Evolutionary conservation across 1,139 yeast species (phyloP), one percentile per base, ranked within the genome.

Genomic region (Suhomyces choctaworum): DNA sequence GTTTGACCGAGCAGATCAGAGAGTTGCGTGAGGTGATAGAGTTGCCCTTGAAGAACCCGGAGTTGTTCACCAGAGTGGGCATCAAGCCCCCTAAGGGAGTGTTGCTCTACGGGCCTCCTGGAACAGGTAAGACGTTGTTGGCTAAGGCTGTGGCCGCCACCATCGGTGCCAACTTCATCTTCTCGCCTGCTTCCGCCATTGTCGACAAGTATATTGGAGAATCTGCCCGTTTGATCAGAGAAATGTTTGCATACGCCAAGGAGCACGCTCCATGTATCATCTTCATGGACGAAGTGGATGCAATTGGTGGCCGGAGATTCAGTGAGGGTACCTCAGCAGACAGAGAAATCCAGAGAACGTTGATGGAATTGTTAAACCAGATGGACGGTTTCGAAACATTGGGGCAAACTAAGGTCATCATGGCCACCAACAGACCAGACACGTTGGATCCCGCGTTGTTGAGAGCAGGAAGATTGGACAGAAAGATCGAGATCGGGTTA

Each of bases 141-240:
- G 98, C 98, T 9, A 90, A 92, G 58, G 98, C 98, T 0, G 97
- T 90, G 28, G 98, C 99, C 5, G 97, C 98, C 30, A 92, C 97
- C 5, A 88, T 94, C 53, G 98, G 97, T 33, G 97, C 97, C 31
- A 94, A 94, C 63, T 94, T 94, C 66, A 92, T 94, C 46, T 92
- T 92, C 55, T 87, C 96, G 9, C 98, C 98, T 9, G 97, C 98
- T 1, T 86, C 96, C 5, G 98, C 96, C 29, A 94, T 94, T 58
- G 98, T 94, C 35, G 98, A 94, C 64, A 94, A 94, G 64, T 94
- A 94, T 65, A 94, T 94, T 58, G 99, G 99, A 55, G 99, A 94
- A 63, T 84, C 95, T 16, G 97, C 98, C 1, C 79, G 98, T 56
- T 77, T 94, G 57, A 89, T 94, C 49, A 80, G 99, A 67, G 99